Evolutionary conservation across 176 grass and related monocot genomes (phyloP).

Genomic region (Carex cristatella): DNA sequence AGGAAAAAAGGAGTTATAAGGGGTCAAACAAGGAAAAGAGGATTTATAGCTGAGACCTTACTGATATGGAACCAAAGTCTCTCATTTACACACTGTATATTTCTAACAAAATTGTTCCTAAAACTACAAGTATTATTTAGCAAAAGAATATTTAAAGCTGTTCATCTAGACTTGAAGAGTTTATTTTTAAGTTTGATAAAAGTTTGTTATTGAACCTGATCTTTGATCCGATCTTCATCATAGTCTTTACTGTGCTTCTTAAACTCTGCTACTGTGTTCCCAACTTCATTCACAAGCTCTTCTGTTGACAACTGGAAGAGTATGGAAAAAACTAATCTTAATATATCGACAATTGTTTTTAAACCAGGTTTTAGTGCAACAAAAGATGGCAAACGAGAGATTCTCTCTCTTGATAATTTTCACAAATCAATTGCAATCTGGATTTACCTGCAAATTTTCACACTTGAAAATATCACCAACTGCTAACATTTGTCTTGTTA

Average conservation of each 20-base stretch:
- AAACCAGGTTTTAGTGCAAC: neutral
- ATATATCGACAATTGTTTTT: conserved; percentile 9
- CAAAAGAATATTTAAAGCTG: neutral
- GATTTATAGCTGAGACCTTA: neutral
- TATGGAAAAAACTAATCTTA: conserved; percentile 14
- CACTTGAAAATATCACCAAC: conserved; percentile 85
- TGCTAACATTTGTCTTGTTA: conserved; percentile 95
- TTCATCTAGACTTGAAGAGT: neutral
- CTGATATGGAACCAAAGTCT: neutral
- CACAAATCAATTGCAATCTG: conserved; percentile 10
- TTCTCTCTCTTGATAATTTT: no score
- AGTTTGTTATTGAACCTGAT: conserved; percentile 52
- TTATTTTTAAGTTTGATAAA: neutral
- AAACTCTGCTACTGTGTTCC: conserved; percentile 70
- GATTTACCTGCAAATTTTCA: conserved; percentile 82
- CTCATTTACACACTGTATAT: neutral
- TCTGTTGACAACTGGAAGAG: conserved; percentile 67
- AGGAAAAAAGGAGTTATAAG: neutral
- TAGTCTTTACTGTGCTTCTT: conserved; percentile 88
- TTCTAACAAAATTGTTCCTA: neutral
- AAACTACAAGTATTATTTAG: neutral
- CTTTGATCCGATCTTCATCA: conserved; percentile 65
- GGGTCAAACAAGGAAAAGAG: neutral
- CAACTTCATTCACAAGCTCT: conserved; percentile 85
- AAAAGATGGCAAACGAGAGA: neutral